phyloP scores from a whole-genome alignment of 495 filamentous ascomycete genomes.

The Lentithecium fluviatile region DNA sequence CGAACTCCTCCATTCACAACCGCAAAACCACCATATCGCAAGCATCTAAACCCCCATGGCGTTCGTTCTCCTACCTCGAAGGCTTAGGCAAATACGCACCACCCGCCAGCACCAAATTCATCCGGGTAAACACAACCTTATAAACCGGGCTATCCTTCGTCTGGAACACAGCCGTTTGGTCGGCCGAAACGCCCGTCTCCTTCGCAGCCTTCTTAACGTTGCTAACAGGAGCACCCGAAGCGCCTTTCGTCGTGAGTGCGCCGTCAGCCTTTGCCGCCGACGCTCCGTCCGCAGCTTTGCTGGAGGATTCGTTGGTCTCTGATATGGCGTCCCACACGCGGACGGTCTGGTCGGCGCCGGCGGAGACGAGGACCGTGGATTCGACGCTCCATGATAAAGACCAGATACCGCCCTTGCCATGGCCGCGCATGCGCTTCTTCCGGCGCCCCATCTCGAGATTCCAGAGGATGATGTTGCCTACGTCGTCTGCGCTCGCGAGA shows the following conservation, averaged over 20 bases:
- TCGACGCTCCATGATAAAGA: slow-evolving; percentile 88
- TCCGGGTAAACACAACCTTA: slow-evolving; percentile 87
- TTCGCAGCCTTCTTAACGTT: slow-evolving; percentile 79
- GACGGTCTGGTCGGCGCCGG: slow-evolving; percentile 88
- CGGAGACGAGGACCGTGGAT: slow-evolving; percentile 80
- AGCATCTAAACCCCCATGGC: too few relatives aligned
- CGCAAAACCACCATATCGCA: too few relatives aligned
- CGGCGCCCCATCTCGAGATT: slow-evolving; percentile 78
- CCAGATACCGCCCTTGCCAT: slow-evolving; percentile 91
- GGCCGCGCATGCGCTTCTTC: slow-evolving; percentile 89
- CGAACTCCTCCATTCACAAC: too few relatives aligned
- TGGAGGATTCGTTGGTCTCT: slow-evolving; percentile 31
- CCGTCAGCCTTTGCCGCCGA: slow-evolving; percentile 16
- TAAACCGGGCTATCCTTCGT: slow-evolving; percentile 95
- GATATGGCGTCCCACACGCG: slow-evolving; percentile 74
- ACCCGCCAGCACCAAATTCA: slow-evolving; percentile 86
- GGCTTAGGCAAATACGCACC: slow-evolving; percentile 69
- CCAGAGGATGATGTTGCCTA: slow-evolving; percentile 88
- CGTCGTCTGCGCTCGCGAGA: slow-evolving; percentile 81
- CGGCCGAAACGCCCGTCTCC: slow-evolving; percentile 83
- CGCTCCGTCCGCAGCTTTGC: slow-evolving; percentile 19
- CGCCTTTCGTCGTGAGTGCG: slow-evolving; percentile 43
- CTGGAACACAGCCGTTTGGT: slow-evolving; percentile 88
- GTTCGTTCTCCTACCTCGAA: too few relatives aligned
- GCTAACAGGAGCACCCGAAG: slow-evolving; percentile 2